Percentiles rank a stretch among this genome's conserved stretches.
Evolutionary conservation across 441 rosid species (phyloP).

Genomic region (Adansonia gregorii): DNA sequence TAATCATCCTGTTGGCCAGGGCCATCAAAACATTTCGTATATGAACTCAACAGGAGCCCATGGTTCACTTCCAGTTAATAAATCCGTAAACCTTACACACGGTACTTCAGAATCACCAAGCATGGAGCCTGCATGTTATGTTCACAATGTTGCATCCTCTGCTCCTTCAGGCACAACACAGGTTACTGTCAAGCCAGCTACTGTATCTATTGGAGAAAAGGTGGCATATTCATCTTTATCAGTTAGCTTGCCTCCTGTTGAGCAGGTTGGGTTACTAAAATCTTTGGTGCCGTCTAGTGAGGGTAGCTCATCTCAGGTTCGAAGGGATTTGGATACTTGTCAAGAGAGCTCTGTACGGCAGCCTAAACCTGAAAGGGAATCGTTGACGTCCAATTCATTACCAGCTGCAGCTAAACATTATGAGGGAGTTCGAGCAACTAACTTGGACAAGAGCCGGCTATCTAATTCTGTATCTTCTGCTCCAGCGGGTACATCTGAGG

Average conservation of each 20-base stretch:
- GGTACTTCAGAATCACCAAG: slow-evolving; percentile 44
- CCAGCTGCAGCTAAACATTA: slow-evolving; percentile 41
- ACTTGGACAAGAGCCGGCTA: slow-evolving; percentile 31
- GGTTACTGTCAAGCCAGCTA: slow-evolving; percentile 59
- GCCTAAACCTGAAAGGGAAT: slow-evolving; percentile 43
- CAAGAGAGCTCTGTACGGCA: slow-evolving; percentile 47
- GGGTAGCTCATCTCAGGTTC: slow-evolving; percentile 37
- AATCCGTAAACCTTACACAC: slow-evolving; percentile 43
- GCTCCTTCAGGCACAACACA: slow-evolving; percentile 44
- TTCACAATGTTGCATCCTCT: slow-evolving; percentile 42
- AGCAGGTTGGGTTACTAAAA: slow-evolving; percentile 50
- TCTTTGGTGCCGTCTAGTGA: slow-evolving; percentile 45
- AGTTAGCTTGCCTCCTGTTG: slow-evolving; percentile 38
- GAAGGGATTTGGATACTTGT: slow-evolving; percentile 42
- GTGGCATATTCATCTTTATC: slow-evolving; percentile 29
- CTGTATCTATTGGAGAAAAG: slow-evolving; percentile 43
- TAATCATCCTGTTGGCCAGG: slow-evolving; percentile 59
- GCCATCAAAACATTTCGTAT: slow-evolving; percentile 59
- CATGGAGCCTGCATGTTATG: slow-evolving; percentile 50
- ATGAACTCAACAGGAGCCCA: slow-evolving; percentile 50
- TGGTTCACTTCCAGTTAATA: slow-evolving; percentile 43
- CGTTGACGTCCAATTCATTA: slow-evolving; percentile 38
- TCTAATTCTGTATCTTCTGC: slow-evolving; percentile 29
- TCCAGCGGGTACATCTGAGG: slow-evolving; percentile 39
- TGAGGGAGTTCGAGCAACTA: slow-evolving; percentile 37